Base-by-base conservation (phyloP, 768 basidiomycete species). In the Boletellus sp. region DNA sequence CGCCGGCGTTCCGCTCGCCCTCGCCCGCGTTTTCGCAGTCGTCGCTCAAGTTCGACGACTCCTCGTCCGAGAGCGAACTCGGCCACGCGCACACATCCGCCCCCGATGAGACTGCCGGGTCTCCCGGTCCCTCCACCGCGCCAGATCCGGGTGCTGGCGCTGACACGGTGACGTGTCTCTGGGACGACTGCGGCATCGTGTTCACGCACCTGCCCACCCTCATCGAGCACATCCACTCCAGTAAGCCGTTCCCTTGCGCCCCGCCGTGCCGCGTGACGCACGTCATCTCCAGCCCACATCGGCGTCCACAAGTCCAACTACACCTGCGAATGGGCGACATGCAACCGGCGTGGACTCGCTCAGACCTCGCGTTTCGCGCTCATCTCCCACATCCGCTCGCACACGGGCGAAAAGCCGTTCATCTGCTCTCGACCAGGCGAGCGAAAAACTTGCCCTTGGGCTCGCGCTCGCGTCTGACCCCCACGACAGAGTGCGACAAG, bases 391-490 rank as follows among this genome's bases (percentile, higher is more conserved):
- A 80, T 93, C 42, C 81, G 94, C 28, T 90, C 87, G 11, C 94
- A 97, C 65, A 95, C 94, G 0, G 94, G 94, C 45, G 94, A 97
- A 70, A 93, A 93, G 61, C 94, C 93, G 0, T 96, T 93, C 62
- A 83, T 79, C 20, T 97, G 94, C 63, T 70, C 82, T 11, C 74
- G 80, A 50, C 84, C 90, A 62, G 92, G 93, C 88, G 51, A 58
- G 84, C 66, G 34, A 33, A 20, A 10, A 1, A 20, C 33, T 23
- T 22, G 28, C 8, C 28, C 9, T 5, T 10, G 7, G 5, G 15
- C 22, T 35, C 7, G 32, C 12, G 41, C 16, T 3, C 19, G 8
- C 2, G 13, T n/a, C 23, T 24, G 28, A 17, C 28, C 19, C 3
- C 22, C 4, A 15, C 1, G 1, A 17, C 17, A 94, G 94, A 94